Percentiles rank a stretch among this genome's conserved stretches.
phyloP scores from a whole-genome alignment of 1,284 basidiomycete genomes.

The Sanghuangporus weigelae region DNA sequence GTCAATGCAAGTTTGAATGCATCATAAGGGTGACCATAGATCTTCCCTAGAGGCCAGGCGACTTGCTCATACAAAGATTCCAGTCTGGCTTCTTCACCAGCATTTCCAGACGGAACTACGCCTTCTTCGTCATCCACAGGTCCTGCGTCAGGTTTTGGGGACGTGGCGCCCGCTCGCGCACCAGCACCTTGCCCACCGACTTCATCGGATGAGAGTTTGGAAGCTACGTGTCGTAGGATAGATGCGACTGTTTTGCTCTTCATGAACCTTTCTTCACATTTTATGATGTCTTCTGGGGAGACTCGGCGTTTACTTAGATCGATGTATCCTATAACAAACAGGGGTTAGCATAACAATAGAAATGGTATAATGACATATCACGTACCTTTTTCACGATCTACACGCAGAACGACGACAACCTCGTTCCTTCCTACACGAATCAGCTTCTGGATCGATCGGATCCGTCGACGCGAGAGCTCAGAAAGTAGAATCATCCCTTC shows the following conservation, averaged over 20 bases:
- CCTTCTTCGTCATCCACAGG: constrained; percentile 31
- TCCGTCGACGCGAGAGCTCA: constrained; percentile 94
- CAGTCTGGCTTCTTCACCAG: constrained; percentile 69
- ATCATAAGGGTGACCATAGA: constrained; percentile 95
- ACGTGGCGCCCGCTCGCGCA: constrained; percentile 24
- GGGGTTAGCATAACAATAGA: neutral
- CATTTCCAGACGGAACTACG: constrained; percentile 28
- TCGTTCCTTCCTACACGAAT: constrained; percentile 98
- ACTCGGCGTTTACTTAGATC: constrained; percentile 99
- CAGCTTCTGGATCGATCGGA: constrained; percentile 96
- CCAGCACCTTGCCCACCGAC: constrained; percentile 26
- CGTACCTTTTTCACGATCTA: constrained; percentile 98
- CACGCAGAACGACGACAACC: constrained; percentile 95
- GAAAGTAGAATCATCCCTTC: constrained; percentile 99
- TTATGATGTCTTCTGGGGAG: constrained; percentile 97
- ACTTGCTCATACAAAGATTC: constrained; percentile 88
- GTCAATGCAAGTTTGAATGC: constrained; percentile 96
- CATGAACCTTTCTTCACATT: constrained; percentile 98
- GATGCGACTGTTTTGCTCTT: constrained; percentile 95
- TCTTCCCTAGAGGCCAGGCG: constrained; percentile 90
- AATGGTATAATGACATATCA: constrained; percentile 14
- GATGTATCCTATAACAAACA: constrained; percentile 75
- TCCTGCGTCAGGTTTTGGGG: constrained; percentile 32
- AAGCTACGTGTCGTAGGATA: constrained; percentile 92
- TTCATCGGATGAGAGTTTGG: constrained; percentile 48